phyloP scores from a whole-genome alignment of 345 rosid genomes.

The Gossypioides kirkii region DNA sequence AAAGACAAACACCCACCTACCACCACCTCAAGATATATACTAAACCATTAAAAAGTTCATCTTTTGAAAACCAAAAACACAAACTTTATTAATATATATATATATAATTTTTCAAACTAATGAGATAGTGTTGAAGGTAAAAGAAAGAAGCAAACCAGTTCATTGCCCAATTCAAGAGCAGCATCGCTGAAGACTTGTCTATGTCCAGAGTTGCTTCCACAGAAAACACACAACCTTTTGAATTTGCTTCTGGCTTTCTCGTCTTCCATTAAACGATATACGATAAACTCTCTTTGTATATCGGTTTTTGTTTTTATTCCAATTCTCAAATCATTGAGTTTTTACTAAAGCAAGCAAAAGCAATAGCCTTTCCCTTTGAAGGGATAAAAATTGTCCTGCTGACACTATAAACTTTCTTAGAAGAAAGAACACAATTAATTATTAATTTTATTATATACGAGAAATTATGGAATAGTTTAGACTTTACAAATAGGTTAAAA shows the following conservation, averaged over 20 bases:
- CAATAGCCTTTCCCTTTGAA: conserved; percentile 18
- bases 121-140: conserved; percentile 8
- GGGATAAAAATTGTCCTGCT: conserved; percentile 12
- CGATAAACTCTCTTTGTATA: neutral
- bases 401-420: conserved; percentile 8
- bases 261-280: conserved; percentile 48
- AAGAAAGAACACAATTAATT: conserved; percentile 16
- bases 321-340: conserved; percentile 21
- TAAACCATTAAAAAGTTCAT: conserved; percentile 4
- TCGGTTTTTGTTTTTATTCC: conserved; percentile 12
- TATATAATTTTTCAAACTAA: conserved; percentile 7
- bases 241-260: conserved; percentile 42
- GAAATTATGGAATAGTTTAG: neutral
- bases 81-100: neutral
- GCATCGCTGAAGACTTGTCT: conserved; percentile 83
- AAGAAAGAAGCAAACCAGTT: conserved; percentile 57
- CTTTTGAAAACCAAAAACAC: neutral
- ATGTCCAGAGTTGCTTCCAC: conserved; percentile 89
- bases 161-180: conserved; percentile 85
- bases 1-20: neutral
- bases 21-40: neutral
- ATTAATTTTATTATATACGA: neutral
- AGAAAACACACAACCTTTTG: conserved; percentile 83
- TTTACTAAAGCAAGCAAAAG: conserved; percentile 10
- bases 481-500: neutral